A percentile compares a stretch with the other conserved stretches of the same genome.
phyloP scores from a whole-genome alignment of 78 protist species.

The Thecamonas trahens region DNA sequence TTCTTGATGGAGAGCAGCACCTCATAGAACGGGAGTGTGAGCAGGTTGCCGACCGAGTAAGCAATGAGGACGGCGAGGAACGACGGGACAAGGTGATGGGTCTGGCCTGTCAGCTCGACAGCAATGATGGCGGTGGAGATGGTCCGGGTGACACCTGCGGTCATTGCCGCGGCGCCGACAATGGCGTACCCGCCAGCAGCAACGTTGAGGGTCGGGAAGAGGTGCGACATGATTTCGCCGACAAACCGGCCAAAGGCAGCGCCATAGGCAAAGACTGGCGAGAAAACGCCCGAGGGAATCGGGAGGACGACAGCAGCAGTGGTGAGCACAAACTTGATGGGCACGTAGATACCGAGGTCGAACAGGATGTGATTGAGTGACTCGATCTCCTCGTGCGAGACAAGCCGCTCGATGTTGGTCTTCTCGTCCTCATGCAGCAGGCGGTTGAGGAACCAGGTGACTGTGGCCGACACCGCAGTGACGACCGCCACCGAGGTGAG shows the following conservation, averaged over 20 bases:
- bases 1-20: slow-evolving; percentile 44
- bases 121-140: slow-evolving; percentile 24
- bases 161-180: slow-evolving; percentile 39
- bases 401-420: slow-evolving; percentile 14
- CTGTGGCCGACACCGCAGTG: slow-evolving; percentile 2
- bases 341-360: slow-evolving; percentile 12
- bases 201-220: neutral
- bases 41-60: slow-evolving; percentile 39
- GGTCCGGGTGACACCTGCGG: slow-evolving; percentile 29
- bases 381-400: neutral
- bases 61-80: slow-evolving; percentile 50
- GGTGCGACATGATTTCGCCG: slow-evolving; percentile 18
- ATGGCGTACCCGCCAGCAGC: slow-evolving; percentile 34
- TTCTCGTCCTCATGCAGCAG: slow-evolving; percentile 8
- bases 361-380: slow-evolving; percentile 9
- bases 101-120: slow-evolving; percentile 45
- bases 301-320: slow-evolving; percentile 8
- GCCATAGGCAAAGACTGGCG: slow-evolving; percentile 39
- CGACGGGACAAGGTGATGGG: slow-evolving; percentile 15
- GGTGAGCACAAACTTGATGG: slow-evolving; percentile 9
- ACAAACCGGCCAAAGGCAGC: slow-evolving; percentile 29
- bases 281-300: slow-evolving; percentile 18
- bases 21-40: slow-evolving; percentile 54
- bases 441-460: slow-evolving; percentile 11
- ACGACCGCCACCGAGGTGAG: slow-evolving; percentile 21